Conservation (phyloP, 2,329 filamentous ascomycete species). For the Verticillium nonalfalfae region DNA sequence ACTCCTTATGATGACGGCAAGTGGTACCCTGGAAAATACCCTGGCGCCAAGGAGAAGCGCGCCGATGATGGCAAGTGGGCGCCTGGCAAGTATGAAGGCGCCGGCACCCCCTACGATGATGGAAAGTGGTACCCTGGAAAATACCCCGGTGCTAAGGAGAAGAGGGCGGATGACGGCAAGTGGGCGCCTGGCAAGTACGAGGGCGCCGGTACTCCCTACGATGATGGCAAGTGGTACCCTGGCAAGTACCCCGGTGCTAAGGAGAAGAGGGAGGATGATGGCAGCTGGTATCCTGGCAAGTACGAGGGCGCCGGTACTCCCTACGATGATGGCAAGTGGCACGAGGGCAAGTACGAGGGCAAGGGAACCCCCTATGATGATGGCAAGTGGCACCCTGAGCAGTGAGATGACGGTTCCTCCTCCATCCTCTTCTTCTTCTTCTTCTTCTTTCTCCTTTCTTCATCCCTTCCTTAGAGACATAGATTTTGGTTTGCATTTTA, state of each 20-base stretch:
- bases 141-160: constrained; percentile 2
- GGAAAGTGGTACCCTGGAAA: constrained; percentile 6
- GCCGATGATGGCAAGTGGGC: constrained; percentile 3
- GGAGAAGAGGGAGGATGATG: constrained; percentile 6
- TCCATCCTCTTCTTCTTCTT: not conserved
- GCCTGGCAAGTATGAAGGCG: constrained; percentile 5
- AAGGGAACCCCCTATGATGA: constrained; percentile 3
- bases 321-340: constrained; percentile 6
- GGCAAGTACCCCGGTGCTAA: constrained; percentile 4
- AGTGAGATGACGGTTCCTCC: not conserved
- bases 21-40: constrained; percentile 5
- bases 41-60: constrained; percentile 1
- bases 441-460: not conserved
- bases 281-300: constrained; percentile 2
- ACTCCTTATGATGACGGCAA: constrained; percentile 7
- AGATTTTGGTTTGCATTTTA: not conserved
- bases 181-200: constrained; percentile 9
- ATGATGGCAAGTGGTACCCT: constrained; percentile 7
- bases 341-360: constrained; percentile 5
- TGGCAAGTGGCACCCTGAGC: constrained; percentile 7
- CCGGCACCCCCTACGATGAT: constrained; percentile 2
- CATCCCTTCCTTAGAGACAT: not conserved
- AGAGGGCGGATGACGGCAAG: constrained; percentile 1
- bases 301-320: constrained; percentile 4
- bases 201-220: constrained; percentile 3